A percentile compares a stretch with the other conserved stretches of the same genome.
Conservation (phyloP, 257 asterid genomes). For the Przewalskia tangutica region DNA sequence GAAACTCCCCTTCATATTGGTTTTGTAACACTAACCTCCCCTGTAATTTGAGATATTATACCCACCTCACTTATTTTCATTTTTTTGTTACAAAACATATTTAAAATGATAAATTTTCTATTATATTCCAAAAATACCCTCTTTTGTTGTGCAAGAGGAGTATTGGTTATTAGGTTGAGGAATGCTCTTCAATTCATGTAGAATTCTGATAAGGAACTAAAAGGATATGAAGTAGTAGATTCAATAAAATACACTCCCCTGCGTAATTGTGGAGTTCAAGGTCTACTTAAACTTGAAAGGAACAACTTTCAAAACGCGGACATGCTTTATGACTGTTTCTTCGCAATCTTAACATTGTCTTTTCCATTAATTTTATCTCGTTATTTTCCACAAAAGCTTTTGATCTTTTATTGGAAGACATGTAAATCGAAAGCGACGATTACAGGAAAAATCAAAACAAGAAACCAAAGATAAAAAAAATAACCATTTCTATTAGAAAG, state of each 20-base stretch:
- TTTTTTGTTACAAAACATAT: background rate
- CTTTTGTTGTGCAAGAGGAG: background rate
- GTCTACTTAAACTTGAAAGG: background rate
- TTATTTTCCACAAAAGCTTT: background rate
- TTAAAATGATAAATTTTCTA: background rate
- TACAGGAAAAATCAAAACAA: background rate
- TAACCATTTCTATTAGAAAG: background rate
- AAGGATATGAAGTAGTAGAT: background rate
- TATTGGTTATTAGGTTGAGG: background rate
- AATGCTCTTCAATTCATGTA: background rate
- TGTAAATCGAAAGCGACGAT: background rate
- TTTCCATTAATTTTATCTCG: background rate
- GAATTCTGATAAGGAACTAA: background rate
- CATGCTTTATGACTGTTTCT: background rate
- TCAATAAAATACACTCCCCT: background rate
- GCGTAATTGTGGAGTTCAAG: background rate
- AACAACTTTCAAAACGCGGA: background rate
- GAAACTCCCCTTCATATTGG: background rate
- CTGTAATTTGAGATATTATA: background rate
- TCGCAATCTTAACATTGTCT: background rate
- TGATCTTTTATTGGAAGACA: background rate
- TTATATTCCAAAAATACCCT: background rate
- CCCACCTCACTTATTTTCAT: background rate
- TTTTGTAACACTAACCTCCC: background rate
- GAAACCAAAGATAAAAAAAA: background rate